A percentile compares a stretch with the other conserved stretches of the same genome.
Evolutionary conservation across 441 rosid genomes (phyloP).

Genomic region (Brassica hybrid): DNA sequence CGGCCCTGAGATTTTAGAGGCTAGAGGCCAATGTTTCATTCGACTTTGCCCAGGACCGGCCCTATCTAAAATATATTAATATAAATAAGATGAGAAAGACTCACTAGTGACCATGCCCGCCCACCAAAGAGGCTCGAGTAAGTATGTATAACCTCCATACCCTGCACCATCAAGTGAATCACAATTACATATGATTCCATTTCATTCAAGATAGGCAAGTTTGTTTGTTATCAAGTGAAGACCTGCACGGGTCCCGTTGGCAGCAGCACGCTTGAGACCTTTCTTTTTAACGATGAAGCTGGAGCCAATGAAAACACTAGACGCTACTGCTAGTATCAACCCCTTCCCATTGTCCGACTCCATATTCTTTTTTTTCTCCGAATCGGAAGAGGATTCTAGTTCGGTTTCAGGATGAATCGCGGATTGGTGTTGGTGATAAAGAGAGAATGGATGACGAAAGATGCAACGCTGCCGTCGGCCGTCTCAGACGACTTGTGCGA

Average conservation of each 20-base stretch:
- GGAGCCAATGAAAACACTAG: constrained; percentile 81
- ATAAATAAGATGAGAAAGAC: constrained; percentile 21
- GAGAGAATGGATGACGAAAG: neutral
- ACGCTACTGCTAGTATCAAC: constrained; percentile 72
- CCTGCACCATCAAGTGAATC: neutral
- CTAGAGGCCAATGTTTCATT: too few species aligned
- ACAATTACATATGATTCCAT: too few species aligned
- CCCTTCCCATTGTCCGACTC: constrained; percentile 67
- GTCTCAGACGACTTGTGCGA: too few species aligned
- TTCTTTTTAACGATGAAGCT: constrained; percentile 93
- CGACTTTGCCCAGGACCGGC: too few species aligned
- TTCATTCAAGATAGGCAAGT: too few species aligned
- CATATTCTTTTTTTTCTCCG: constrained; percentile 6
- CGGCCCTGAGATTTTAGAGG: too few species aligned
- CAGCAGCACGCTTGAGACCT: constrained; percentile 81
- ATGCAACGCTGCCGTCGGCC: too few species aligned
- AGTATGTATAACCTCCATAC: constrained; percentile 45
- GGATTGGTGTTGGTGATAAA: neutral
- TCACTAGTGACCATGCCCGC: constrained; percentile 69
- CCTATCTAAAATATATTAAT: too few species aligned
- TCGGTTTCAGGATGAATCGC: constrained; percentile 5
- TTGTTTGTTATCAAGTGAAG: too few species aligned
- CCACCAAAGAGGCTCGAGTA: constrained; percentile 80
- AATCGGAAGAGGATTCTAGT: neutral
- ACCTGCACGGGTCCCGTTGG: constrained; percentile 90